A percentile compares a stretch with the other conserved stretches of the same genome.
Evolutionary conservation across 768 basidiomycete species (phyloP).

Genomic region (Tylopilus intermedius): DNA sequence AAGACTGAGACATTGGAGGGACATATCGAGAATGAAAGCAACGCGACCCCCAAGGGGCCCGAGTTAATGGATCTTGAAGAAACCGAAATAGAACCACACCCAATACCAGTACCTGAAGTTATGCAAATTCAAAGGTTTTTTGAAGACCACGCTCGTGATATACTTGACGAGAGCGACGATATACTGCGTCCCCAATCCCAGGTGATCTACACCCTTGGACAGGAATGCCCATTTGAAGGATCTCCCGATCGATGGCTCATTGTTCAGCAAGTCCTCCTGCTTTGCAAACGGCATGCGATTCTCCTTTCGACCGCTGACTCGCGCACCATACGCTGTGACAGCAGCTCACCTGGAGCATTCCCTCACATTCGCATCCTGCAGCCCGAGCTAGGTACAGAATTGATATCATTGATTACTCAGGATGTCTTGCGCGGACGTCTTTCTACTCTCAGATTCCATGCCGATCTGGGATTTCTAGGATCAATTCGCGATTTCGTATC

Average conservation of each 20-base stretch:
- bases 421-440: background rate
- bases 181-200: slow-evolving; percentile 11
- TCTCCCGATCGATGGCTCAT: slow-evolving; percentile 34
- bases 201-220: slow-evolving; percentile 33
- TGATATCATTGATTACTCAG: slow-evolving; percentile 9
- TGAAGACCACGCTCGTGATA: slow-evolving; percentile 22
- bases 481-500: slow-evolving; percentile 24
- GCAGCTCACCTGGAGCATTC: slow-evolving; percentile 12
- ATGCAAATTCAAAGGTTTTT: slow-evolving; percentile 16
- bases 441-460: background rate
- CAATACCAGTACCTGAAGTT: no score
- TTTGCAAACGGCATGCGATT: slow-evolving; percentile 9
- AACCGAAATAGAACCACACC: no score
- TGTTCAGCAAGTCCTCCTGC: slow-evolving; percentile 26
- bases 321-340: background rate
- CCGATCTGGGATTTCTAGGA: background rate
- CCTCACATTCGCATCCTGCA: slow-evolving; percentile 22
- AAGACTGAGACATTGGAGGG: no score
- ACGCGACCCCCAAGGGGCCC: no score
- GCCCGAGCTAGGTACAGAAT: background rate
- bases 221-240: slow-evolving; percentile 23
- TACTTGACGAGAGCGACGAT: background rate
- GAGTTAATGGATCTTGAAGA: background rate
- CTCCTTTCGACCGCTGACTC: background rate
- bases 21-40: no score